phyloP scores from a whole-genome alignment of 495 filamentous ascomycete species.

The Penicillium flavigenum region DNA sequence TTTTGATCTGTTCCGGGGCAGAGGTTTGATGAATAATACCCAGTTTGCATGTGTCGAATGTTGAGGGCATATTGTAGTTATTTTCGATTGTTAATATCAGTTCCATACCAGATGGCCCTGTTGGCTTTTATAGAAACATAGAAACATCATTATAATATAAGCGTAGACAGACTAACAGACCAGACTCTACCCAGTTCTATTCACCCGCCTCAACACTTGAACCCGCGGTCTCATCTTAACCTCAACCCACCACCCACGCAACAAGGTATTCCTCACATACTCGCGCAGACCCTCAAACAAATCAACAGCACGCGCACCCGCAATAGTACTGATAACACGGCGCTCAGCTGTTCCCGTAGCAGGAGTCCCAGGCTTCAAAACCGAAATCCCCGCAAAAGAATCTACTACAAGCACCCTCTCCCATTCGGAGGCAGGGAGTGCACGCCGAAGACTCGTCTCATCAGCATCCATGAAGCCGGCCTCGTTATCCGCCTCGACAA shows the following conservation, averaged over 20 bases:
- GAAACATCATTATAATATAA: background rate
- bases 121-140: slow-evolving; percentile 6
- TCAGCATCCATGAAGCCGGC: slow-evolving; percentile 17
- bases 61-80: slow-evolving; percentile 10
- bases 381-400: slow-evolving; percentile 67
- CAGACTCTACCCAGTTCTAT: background rate
- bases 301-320: slow-evolving; percentile 22
- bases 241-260: slow-evolving; percentile 47
- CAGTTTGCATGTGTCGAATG: slow-evolving; percentile 14
- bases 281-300: slow-evolving; percentile 28
- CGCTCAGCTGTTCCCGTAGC: slow-evolving; percentile 34
- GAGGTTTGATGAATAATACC: slow-evolving; percentile 15
- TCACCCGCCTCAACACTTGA: slow-evolving; percentile 32
- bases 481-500: slow-evolving; percentile 61
- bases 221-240: slow-evolving; percentile 42
- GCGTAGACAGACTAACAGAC: background rate
- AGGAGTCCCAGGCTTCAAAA: slow-evolving; percentile 56
- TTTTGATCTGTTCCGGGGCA: slow-evolving; percentile 6
- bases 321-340: slow-evolving; percentile 26
- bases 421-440: slow-evolving; percentile 53
- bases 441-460: slow-evolving; percentile 17
- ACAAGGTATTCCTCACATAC: slow-evolving; percentile 21
- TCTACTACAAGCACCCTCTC: slow-evolving; percentile 64
- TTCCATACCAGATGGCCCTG: slow-evolving; percentile 9
- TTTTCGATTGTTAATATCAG: slow-evolving; percentile 4